Evolutionary conservation across 495 filamentous ascomycete genomes (phyloP).

Genomic region (Neurospora pannonica): DNA sequence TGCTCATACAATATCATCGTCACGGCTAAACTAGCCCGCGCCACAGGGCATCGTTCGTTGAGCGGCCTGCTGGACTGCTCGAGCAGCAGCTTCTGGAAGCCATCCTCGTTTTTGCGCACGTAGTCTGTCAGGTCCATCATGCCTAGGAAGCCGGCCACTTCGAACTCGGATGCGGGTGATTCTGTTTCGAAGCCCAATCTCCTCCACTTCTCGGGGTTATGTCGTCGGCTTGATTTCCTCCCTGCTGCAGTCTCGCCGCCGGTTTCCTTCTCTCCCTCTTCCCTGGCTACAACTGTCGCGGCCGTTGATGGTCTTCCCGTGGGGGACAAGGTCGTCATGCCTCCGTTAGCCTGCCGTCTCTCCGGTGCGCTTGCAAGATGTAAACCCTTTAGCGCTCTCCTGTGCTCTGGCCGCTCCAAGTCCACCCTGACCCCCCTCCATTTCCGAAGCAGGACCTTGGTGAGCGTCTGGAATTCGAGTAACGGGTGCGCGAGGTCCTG

Average conservation of each 20-base stretch:
- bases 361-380: constrained; percentile 74
- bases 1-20: constrained; percentile 87
- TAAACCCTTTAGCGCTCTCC: constrained; percentile 74
- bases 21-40: constrained; percentile 76
- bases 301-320: constrained; percentile 12
- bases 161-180: constrained; percentile 75
- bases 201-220: constrained; percentile 90
- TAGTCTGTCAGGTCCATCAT: constrained; percentile 98
- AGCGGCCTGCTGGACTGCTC: constrained; percentile 73
- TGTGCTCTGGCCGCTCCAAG: constrained; percentile 78
- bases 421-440: constrained; percentile 84
- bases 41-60: constrained; percentile 76
- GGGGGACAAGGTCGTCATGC: constrained; percentile 1
- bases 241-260: neutral
- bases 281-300: neutral
- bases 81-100: constrained; percentile 80
- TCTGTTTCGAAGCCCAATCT: constrained; percentile 88
- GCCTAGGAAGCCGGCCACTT: constrained; percentile 76
- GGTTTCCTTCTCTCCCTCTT: neutral
- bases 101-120: constrained; percentile 80
- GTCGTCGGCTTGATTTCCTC: constrained; percentile 41
- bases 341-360: constrained; percentile 30
- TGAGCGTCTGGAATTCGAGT: constrained; percentile 90
- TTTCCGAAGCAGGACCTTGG: constrained; percentile 80
- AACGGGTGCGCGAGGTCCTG: constrained; percentile 87